Conservation (phyloP, 176 grass and related monocot genomes). For the Alopecurus myosuroides region DNA sequence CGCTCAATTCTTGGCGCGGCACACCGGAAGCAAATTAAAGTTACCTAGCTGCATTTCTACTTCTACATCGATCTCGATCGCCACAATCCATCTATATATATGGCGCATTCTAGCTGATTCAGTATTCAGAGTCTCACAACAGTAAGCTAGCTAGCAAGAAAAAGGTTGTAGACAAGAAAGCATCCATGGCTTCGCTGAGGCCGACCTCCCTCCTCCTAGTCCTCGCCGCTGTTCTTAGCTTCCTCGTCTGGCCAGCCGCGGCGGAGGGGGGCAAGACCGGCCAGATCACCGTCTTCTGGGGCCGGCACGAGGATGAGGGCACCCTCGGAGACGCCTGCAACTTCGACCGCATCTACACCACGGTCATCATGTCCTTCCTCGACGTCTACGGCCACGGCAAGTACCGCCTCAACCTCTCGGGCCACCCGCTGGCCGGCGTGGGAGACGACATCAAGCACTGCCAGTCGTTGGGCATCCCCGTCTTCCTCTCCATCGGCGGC, state of each 20-base stretch:
- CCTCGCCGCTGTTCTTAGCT: neutral
- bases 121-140: neutral
- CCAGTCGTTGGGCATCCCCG: neutral
- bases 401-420: neutral
- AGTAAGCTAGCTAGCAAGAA: neutral
- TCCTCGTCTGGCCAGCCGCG: neutral
- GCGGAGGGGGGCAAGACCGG: neutral
- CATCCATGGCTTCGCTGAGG: neutral
- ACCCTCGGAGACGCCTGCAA: slow-evolving; percentile 7
- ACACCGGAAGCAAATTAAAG: neutral
- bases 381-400: slow-evolving; percentile 6
- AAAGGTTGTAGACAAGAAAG: neutral
- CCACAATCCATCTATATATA: neutral
- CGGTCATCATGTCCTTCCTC: neutral
- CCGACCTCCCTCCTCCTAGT: neutral
- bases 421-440: neutral
- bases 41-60: neutral
- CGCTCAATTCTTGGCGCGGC: neutral
- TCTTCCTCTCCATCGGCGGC: slow-evolving; percentile 25
- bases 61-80: neutral
- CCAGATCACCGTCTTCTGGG: slow-evolving; percentile 17
- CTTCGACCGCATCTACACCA: neutral
- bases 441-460: slow-evolving; percentile 23
- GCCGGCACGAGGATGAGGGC: neutral
- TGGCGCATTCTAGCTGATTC: neutral